Evolutionary conservation across 495 filamentous ascomycete species (phyloP).

Genomic region (Opeltia flavorubescens): DNA sequence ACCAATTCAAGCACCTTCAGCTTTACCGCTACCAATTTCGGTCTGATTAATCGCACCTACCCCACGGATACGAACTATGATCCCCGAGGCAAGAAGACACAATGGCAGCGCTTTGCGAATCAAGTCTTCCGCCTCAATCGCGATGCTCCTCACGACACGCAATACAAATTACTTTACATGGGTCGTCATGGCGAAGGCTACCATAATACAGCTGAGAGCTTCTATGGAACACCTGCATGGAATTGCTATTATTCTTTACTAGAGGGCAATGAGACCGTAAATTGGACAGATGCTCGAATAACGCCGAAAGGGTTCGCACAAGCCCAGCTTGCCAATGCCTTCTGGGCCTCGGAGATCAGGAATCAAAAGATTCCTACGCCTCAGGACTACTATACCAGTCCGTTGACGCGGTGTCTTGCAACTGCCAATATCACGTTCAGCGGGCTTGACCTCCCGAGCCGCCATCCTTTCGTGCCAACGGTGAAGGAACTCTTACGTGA

Average conservation of each 20-base stretch:
- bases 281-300: constrained; percentile 59
- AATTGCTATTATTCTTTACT: constrained; percentile 63
- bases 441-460: constrained; percentile 33
- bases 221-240: constrained; percentile 55
- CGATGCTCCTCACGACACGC: constrained; percentile 28
- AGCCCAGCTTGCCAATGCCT: constrained; percentile 44
- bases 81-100: constrained; percentile 25
- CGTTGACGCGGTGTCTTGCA: constrained; percentile 50
- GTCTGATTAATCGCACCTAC: constrained; percentile 47
- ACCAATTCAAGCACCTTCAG: constrained; percentile 53
- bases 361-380: constrained; percentile 46
- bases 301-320: constrained; percentile 45
- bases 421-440: constrained; percentile 50
- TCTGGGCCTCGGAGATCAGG: constrained; percentile 44
- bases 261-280: constrained; percentile 48
- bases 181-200: constrained; percentile 60
- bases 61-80: constrained; percentile 25
- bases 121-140: constrained; percentile 42
- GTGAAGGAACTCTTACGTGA: constrained; percentile 66
- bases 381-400: constrained; percentile 52
- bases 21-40: constrained; percentile 55
- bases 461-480: constrained; percentile 38
- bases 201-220: constrained; percentile 50
- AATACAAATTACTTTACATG: constrained; percentile 57
- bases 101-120: constrained; percentile 53